A percentile compares a stretch with the other conserved stretches of the same genome.
These are phyloP conservation scores for Ascochyta koolunga DNA, from an alignment of 2,329 filamentous ascomycete species.

Conservation along the genomic window DNA sequence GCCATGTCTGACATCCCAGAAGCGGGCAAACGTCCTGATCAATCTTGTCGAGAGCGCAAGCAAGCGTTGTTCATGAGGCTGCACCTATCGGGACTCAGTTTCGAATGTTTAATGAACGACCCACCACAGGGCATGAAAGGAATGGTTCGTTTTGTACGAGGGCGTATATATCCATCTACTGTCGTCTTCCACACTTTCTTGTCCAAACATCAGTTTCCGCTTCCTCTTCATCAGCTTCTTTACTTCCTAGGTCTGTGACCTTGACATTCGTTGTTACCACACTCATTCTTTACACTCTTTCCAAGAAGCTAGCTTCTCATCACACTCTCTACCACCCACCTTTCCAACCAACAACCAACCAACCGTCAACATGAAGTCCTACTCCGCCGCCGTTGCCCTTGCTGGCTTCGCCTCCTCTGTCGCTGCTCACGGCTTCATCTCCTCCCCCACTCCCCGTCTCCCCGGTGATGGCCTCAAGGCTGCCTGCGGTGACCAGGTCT, in stretches of 20 bases:
- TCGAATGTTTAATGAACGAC: constrained; percentile 47
- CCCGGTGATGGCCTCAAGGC: constrained; percentile 59
- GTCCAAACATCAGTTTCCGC: constrained; percentile 30
- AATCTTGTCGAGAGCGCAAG: constrained; percentile 24
- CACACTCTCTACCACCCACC: constrained; percentile 29
- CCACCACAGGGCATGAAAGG: constrained; percentile 28
- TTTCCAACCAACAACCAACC: constrained; percentile 18
- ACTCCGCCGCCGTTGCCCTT: constrained; percentile 49
- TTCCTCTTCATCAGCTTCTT: constrained; percentile 35
- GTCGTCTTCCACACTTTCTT: constrained; percentile 5
- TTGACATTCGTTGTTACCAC: constrained; percentile 46
- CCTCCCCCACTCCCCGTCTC: constrained; percentile 55
- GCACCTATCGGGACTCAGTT: constrained; percentile 30
- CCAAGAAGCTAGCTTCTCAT: constrained; percentile 42
- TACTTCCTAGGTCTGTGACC: constrained; percentile 45
- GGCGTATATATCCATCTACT: constrained; percentile 28
- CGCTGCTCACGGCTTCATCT: constrained; percentile 61
- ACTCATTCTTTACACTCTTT: constrained; percentile 41
- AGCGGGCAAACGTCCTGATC: constrained; percentile 20
- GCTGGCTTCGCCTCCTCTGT: constrained; percentile 55
- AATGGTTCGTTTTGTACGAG: constrained; percentile 13
- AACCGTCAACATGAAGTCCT: constrained; percentile 51
- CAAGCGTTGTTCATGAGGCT: constrained; percentile 30
- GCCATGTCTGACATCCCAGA: constrained; percentile 21
- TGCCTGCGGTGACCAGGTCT: constrained; percentile 62